Conservation (phyloP, 345 rosid species). For the Aethionema arabicum region DNA sequence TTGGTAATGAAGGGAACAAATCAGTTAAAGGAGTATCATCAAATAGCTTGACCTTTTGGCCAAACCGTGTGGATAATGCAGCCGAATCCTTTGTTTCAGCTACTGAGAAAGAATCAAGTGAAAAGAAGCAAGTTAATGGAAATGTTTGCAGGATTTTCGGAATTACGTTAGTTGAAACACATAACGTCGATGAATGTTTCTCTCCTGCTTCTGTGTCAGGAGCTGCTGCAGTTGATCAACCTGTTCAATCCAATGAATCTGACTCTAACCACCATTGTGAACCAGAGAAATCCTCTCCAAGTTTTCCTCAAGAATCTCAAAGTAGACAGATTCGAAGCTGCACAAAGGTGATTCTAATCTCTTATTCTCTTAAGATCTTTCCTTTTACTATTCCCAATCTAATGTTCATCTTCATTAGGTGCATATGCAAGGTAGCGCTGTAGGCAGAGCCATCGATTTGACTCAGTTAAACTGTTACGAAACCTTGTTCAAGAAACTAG, state of each 20-base stretch:
- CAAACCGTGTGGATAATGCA: constrained; percentile 44
- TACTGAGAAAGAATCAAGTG: not conserved
- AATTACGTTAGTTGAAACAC: constrained; percentile 70
- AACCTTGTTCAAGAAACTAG: constrained; percentile 76
- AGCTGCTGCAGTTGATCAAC: constrained; percentile 45
- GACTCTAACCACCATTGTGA: constrained; percentile 77
- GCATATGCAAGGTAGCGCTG: constrained; percentile 98
- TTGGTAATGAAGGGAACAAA: constrained; percentile 65
- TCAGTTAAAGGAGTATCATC: not conserved
- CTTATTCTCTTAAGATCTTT: not conserved
- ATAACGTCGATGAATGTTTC: constrained; percentile 57
- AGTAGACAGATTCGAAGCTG: constrained; percentile 94
- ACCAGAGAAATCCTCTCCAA: constrained; percentile 74
- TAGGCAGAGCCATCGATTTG: constrained; percentile 97
- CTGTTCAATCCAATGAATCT: constrained; percentile 52
- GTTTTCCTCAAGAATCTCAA: constrained; percentile 81
- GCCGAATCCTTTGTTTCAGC: not conserved
- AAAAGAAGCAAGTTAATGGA: not conserved
- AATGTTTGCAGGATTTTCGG: constrained; percentile 75
- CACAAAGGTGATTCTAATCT: constrained; percentile 60
- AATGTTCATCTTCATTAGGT: constrained; percentile 47
- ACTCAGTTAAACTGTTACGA: constrained; percentile 63
- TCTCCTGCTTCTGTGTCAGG: constrained; percentile 47
- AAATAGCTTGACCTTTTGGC: constrained; percentile 35
- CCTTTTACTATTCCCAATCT: no score